Base-by-base conservation (phyloP, 2,329 filamentous ascomycete genomes). In the Nigrograna mackinnonii region DNA sequence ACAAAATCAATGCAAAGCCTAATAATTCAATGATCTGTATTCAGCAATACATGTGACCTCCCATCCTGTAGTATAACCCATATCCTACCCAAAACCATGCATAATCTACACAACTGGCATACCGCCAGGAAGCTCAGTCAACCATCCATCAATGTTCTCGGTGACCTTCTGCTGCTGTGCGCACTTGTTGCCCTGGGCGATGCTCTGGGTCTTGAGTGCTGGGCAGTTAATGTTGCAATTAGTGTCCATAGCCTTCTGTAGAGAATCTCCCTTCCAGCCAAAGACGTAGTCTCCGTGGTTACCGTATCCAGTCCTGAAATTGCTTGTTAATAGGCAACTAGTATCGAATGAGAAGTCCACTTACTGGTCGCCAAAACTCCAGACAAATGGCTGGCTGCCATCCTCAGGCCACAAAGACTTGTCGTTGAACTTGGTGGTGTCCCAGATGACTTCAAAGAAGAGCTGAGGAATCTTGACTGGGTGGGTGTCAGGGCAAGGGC, bases 111-210 rank as follows among this genome's bases (percentile, higher is more conserved):
- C 7, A 12, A 36, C 34, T 36, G 16, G 34, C 47, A 48, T 45
- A 16, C 55, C 55, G 7, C 55, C 55, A 1, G 55, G 55, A 22
- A 58, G 35, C 35, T 58, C 53, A 5, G 39, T 51, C 31, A 96
- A 72, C 77, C 89, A 88, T 52, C 87, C 88, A 55, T 94, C 89
- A 7, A 94, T 82, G 57, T 92, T 89, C 64, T 94, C 90, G 49
- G 85, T 77, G 30, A 94, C 78, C 1, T 78, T 76, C 1, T 76
- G 74, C 9, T 81, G 76, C 61, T 95, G 87, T 82, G 62, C 71
- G 67, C 76, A 79, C 37, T 72, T 65, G 51, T 70, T 76, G 57
- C 76, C 77, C 40, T 60, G 53, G 24, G 69, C 69, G 38, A 76
- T 68, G 26, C 63, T 57, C 65, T 76, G 74, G 38, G 67, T 68